Evolutionary conservation across 768 basidiomycete species (phyloP).

Genomic region (Lentinula edodes): DNA sequence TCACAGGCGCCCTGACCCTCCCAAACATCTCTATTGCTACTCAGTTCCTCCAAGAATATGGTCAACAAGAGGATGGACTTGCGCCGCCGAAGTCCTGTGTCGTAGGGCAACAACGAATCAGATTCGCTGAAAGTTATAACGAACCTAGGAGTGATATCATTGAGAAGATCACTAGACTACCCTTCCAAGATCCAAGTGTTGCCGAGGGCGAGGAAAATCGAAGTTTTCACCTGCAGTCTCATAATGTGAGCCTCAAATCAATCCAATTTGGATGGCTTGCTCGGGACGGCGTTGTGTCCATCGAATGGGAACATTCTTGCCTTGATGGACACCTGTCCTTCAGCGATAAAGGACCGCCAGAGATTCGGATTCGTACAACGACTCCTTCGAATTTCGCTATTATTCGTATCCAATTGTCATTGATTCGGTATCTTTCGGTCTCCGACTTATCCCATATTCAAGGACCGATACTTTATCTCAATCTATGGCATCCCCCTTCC

Average conservation of each 20-base stretch:
- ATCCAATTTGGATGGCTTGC: conserved; percentile 63
- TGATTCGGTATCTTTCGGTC: conserved; percentile 34
- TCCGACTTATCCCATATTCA: not conserved
- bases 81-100: not conserved
- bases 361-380: not conserved
- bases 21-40: conserved; percentile 33
- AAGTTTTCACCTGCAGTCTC: conserved; percentile 21
- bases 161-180: conserved; percentile 28
- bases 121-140: conserved; percentile 25
- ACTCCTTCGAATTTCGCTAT: not conserved
- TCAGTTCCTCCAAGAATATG: conserved; percentile 39
- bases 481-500: conserved; percentile 33
- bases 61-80: conserved; percentile 11
- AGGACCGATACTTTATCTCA: conserved; percentile 36
- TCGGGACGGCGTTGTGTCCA: conserved; percentile 50
- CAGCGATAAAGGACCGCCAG: not conserved
- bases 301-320: conserved; percentile 46
- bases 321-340: not conserved
- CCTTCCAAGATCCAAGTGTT: conserved; percentile 36
- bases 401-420: conserved; percentile 21
- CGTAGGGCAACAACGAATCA: conserved; percentile 20
- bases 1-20: conserved; percentile 39
- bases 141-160: conserved; percentile 27
- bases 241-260: conserved; percentile 23
- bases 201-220: conserved; percentile 20